Evolutionary conservation across 148 eudicot species (phyloP).

Genomic region (Silene uniflora): DNA sequence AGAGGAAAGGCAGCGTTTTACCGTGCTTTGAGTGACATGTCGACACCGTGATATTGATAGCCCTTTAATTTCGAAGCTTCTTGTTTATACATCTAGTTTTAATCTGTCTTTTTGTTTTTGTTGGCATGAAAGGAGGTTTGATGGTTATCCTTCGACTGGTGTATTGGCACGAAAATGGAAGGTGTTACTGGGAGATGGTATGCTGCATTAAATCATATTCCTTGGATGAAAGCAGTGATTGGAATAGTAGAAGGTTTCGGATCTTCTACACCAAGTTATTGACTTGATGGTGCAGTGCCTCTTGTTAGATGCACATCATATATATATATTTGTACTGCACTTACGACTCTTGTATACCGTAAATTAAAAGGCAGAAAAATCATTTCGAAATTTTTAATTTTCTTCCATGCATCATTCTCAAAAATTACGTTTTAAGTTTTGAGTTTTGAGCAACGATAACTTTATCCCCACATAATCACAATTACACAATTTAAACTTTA

Average conservation of each 20-base stretch:
- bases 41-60: background rate
- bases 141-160: conserved; percentile 34
- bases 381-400: too few relatives aligned
- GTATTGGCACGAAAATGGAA: conserved; percentile 46
- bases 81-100: background rate
- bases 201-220: conserved; percentile 82
- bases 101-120: background rate
- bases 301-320: too few relatives aligned
- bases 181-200: conserved; percentile 61
- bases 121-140: conserved; percentile 50
- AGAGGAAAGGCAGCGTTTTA: too few relatives aligned
- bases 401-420: too few relatives aligned
- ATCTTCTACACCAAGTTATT: conserved; percentile 54
- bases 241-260: conserved; percentile 60
- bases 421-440: too few relatives aligned
- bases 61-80: background rate
- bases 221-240: conserved; percentile 36
- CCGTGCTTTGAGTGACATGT: too few relatives aligned
- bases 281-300: conserved; percentile 25
- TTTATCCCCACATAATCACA: too few relatives aligned
- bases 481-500: too few relatives aligned
- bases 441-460: too few relatives aligned
- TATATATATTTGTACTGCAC: too few relatives aligned
- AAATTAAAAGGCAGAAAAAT: too few relatives aligned
- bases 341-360: too few relatives aligned